Evolutionary conservation across 805 yeast species (phyloP), one percentile per base, ranked within the genome.

Genomic region (Candida germanica): DNA sequence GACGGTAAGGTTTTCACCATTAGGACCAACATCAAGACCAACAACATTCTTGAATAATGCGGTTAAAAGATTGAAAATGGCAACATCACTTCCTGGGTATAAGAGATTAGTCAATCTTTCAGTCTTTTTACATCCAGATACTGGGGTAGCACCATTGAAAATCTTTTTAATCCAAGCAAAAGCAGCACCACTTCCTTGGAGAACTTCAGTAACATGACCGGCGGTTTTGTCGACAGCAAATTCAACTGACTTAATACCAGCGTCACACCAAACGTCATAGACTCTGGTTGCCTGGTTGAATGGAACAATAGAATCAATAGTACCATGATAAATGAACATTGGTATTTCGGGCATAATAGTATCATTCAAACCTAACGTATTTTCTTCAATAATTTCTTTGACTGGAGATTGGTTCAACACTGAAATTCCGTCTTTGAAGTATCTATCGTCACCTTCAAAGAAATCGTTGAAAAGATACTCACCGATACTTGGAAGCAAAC

Each of bases 71-170:
- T 35, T 36, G 50, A 32, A 12, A 69, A 78, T 45, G 74, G 72
- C 6, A 67, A 42, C 1, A 66, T 61, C 43, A 66, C 75, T 34
- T 67, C 61, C 38, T 66, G 55, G 44, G 63, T 51, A 49, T 64
- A 77, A 39, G 69, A 83, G 26, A 61, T 59, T 53, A 50, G 64
- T 9, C 58, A 55, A 41, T 69, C 80, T 40, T 63, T 60, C 82
- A 76, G 79, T 48, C 63, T 58, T 71, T 73, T 67, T 47, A 61
- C 75, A 24, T 66, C 76, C 49, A 64, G 66, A 13, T 66, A 60
- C 43, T 65, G 73, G 50, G 64, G 75, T 38, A 66, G 72, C 15
- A 66, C 64, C 23, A 50, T 50, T 26, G 58, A 58, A 20, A 10
- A 31, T 36, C 19, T 47, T 44, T 11, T 36, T 33, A 10, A 49